Evolutionary conservation across 2,329 filamentous ascomycete species (phyloP).

Genomic region (Aschersonia sp.): DNA sequence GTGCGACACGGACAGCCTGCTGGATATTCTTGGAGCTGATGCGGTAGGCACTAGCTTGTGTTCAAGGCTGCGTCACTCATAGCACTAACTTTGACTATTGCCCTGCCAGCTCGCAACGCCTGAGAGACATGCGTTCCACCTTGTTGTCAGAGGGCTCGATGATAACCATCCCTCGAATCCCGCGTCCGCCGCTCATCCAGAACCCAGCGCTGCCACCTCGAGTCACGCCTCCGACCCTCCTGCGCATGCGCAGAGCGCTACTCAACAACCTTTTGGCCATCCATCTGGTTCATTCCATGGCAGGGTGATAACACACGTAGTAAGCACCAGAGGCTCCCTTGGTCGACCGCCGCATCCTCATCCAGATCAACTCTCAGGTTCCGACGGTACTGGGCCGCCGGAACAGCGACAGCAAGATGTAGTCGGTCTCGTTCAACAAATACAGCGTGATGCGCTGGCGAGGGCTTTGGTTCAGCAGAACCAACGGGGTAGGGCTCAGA

Average conservation of each 20-base stretch:
- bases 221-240: not conserved
- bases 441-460: constrained; percentile 30
- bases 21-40: constrained; percentile 41
- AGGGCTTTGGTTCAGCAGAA: constrained; percentile 27
- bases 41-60: constrained; percentile 22
- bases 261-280: constrained; percentile 7
- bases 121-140: constrained; percentile 36
- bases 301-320: constrained; percentile 14
- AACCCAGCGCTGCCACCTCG: constrained; percentile 11
- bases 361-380: not conserved
- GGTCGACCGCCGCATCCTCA: no score
- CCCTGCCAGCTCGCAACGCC: constrained; percentile 23
- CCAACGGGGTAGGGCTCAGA: constrained; percentile 24
- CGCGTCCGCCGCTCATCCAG: constrained; percentile 8
- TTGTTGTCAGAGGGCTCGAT: constrained; percentile 30
- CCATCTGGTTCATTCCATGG: constrained; percentile 13
- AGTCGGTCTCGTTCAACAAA: constrained; percentile 28
- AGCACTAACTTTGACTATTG: not conserved
- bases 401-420: constrained; percentile 27
- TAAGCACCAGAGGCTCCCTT: constrained; percentile 8
- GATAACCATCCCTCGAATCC: constrained; percentile 15
- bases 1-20: constrained; percentile 39
- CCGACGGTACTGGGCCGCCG: constrained; percentile 15
- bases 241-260: not conserved
- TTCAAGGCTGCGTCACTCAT: not conserved